Base-by-base conservation (phyloP, 306 rosid genomes). In the Dalbergia cultrata region DNA sequence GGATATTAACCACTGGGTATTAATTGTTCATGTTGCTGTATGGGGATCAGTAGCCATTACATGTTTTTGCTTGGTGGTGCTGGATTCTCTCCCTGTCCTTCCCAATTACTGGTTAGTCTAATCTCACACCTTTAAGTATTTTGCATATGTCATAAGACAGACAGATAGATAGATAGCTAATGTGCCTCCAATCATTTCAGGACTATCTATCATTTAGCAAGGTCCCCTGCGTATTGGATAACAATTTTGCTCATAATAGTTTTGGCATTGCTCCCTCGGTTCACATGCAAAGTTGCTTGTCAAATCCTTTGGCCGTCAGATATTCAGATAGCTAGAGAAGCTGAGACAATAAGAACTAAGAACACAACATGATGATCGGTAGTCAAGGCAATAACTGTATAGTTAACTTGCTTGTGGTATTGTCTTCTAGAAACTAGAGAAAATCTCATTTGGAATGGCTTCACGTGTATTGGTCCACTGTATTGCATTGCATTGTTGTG, bases 11-110 rank as follows among this genome's bases (percentile, higher is more conserved):
- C 89, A 86, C 37, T 91, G 98, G 98, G 86, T 82, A 21, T 77
- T 82, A 62, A 76, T 88, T 66, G 90, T 85, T 63, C 98, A 93
- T 79, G 62, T 77, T 70, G 93, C 95, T 45, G 88, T 93, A 7
- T 91, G 98, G 98, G 98, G 98, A 78, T 93, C 98, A 13, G 87
- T 93, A 77, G 5, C 90, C 71, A 87, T 88, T 56, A 90, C 98
- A 56, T 93, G 86, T 79, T 88, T 88, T 52, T 91, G 97, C 76
- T 67, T 93, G 88, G 82, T 92, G 80, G 81, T 89, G 45, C 81
- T 93, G 85, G 98, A 93, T 86, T 87, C 93, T 13, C 83, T 93
- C 59, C 98, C 97, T 6, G 82, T 81, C 65, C 83, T 91, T 70
- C 94, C 94, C 61, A 90, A 89, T 79, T 93, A 91, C 87, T 89